These are phyloP conservation scores for Rhododendron williamsianum DNA, from an alignment of 148 eudicot species.

Conservation along the genomic window DNA sequence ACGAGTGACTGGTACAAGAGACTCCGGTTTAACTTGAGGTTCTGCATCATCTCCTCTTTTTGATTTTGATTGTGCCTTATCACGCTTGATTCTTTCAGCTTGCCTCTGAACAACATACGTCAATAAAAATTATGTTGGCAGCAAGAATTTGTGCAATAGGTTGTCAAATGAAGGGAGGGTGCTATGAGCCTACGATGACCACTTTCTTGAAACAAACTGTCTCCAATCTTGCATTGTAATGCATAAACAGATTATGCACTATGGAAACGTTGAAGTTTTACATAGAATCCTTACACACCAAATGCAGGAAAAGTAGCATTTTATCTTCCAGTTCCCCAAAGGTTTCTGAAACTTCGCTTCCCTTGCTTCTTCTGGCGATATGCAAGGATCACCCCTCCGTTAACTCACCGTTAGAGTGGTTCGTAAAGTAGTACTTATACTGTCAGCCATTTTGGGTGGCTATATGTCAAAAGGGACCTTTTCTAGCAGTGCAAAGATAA, in stretches of 20 bases:
- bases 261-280: neutral
- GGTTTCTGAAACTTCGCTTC: neutral
- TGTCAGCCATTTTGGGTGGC: neutral
- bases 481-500: neutral
- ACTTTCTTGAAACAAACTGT: neutral
- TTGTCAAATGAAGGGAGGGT: neutral
- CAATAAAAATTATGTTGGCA: neutral
- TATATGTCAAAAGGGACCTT: neutral
- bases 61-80: conserved; percentile 49
- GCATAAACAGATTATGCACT: neutral
- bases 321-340: neutral
- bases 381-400: neutral
- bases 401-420: neutral
- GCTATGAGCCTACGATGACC: neutral
- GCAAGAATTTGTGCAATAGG: neutral
- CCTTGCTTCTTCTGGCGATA: neutral
- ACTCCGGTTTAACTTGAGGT: conserved; percentile 62
- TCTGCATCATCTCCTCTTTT: conserved; percentile 87
- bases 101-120: conserved; percentile 52
- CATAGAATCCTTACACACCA: neutral
- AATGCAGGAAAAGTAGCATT: neutral
- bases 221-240: neutral
- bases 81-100: conserved; percentile 78
- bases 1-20: conserved; percentile 78
- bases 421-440: neutral